Evolutionary conservation across 2,329 filamentous ascomycete genomes (phyloP).

Genomic region (Fusarium hostae): DNA sequence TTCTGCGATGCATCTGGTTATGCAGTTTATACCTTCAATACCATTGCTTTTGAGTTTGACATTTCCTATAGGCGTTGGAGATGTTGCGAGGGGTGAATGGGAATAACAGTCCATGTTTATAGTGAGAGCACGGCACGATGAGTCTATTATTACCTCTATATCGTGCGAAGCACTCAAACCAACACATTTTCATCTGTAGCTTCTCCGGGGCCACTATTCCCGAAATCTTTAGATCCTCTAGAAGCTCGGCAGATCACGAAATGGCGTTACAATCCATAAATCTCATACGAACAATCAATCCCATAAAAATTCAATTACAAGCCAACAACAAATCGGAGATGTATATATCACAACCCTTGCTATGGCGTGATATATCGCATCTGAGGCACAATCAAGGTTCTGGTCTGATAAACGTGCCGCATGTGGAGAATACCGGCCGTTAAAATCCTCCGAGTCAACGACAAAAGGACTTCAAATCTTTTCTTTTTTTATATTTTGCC

Average conservation of each 20-base stretch:
- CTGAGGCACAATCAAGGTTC: constrained; percentile 29
- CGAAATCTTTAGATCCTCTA: neutral
- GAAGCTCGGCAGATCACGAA: neutral
- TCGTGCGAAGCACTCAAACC: too few species aligned
- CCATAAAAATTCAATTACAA: neutral
- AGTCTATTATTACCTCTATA: too few species aligned
- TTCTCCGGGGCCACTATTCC: neutral
- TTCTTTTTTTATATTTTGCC: constrained; percentile 3
- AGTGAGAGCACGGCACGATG: too few species aligned
- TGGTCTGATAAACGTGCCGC: neutral
- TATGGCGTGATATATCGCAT: constrained; percentile 37
- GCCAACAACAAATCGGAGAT: neutral
- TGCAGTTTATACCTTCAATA: constrained; percentile 15
- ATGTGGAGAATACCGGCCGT: constrained; percentile 31
- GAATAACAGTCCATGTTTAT: too few species aligned
- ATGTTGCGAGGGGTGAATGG: too few species aligned
- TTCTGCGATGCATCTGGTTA: constrained; percentile 7
- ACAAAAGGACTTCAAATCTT: neutral
- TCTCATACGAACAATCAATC: neutral
- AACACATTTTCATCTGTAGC: too few species aligned
- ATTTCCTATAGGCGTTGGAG: fast-evolving
- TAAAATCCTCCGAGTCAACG: constrained; percentile 18
- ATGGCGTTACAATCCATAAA: neutral
- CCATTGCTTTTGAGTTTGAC: neutral
- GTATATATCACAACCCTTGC: neutral